Base-by-base conservation (phyloP, 331 rosid genomes). In the Dryas integrifolia region DNA sequence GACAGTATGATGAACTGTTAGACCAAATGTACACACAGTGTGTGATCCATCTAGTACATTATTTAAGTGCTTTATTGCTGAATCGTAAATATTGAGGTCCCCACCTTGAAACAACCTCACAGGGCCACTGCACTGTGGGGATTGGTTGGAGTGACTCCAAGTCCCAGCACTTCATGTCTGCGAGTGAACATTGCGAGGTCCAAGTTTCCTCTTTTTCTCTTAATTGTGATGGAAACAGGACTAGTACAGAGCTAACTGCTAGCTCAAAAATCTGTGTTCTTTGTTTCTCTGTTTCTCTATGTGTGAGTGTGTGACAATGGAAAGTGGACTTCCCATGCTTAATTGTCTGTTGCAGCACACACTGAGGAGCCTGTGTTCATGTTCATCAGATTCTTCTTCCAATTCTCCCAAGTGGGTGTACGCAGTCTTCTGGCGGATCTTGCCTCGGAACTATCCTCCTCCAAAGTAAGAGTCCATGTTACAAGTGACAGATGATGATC, bases 401-500 rank as follows among this genome's bases (percentile, higher is more conserved):
- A 26, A 6, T 72, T 76, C 90, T 67, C 86, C 96, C 38, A 92
- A 88, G 76, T 92, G 98, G 98, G 91, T 90, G 6, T 92, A 92
- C 26, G 88, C 96, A 35, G 88, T 92, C 57, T 92, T 90, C 66
- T 92, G 96, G 98, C 85, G 92, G 74, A 88, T 88, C 72, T 70
- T 90, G 47, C 98, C 98, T 1, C 73, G 96, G 76, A 92, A 90
- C 69, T 90, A 81, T 49, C 98, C 98, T 80, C 98, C 98, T 49
- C 98, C 98, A 3, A 85, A 89, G 96, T 92, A 80, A 78, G 80
- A 30, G 4, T 30, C 35, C 35, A 30, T 30, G 35, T 30, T 30
- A 2, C 35, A 30, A 30, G 3, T 30, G 80, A 40, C 39, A 41
- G 67, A n/a, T 39, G 30, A 53, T 18, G 9, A 8, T 53, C 58